Percentiles rank a stretch among this genome's conserved stretches.
These are phyloP conservation scores for Annulohypoxylon truncatum DNA, from an alignment of 2,329 filamentous ascomycete genomes.

Conservation along the genomic window DNA sequence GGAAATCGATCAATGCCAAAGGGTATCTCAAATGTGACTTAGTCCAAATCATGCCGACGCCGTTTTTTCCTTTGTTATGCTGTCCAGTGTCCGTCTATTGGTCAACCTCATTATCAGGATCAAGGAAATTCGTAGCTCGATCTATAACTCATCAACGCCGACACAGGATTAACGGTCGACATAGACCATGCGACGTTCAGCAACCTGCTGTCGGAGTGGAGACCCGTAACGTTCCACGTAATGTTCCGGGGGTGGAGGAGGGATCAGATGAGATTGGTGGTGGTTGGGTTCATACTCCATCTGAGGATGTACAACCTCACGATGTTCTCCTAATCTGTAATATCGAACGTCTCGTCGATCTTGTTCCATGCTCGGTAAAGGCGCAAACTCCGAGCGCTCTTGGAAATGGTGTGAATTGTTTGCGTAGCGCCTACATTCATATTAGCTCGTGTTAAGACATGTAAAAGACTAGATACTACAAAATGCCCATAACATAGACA, in stretches of 20 bases:
- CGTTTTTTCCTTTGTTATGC: slow-evolving; percentile 19
- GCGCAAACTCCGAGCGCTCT: slow-evolving; percentile 17
- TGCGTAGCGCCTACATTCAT: slow-evolving; percentile 28
- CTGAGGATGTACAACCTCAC: slow-evolving; percentile 8
- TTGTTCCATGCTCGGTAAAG: slow-evolving; percentile 3
- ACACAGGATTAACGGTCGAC: slow-evolving; percentile 37
- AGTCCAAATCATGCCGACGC: slow-evolving; percentile 22
- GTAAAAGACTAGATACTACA: neutral
- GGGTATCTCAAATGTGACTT: slow-evolving; percentile 44
- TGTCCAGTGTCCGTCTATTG: neutral
- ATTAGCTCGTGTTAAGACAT: slow-evolving; percentile 31
- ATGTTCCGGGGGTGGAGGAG: slow-evolving; percentile 34
- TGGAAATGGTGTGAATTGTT: slow-evolving; percentile 6
- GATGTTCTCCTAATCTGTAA: slow-evolving; percentile 22
- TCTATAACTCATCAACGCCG: neutral
- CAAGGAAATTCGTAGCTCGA: slow-evolving; percentile 7
- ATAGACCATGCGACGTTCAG: slow-evolving; percentile 41
- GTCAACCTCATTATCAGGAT: neutral
- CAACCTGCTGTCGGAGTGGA: slow-evolving; percentile 32
- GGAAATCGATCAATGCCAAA: slow-evolving; percentile 27
- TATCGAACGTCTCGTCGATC: slow-evolving; percentile 16
- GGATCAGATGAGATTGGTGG: slow-evolving; percentile 40
- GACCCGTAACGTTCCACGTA: slow-evolving; percentile 37
- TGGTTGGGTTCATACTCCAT: slow-evolving; percentile 31
- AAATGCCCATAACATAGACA: neutral